Base-by-base conservation (phyloP, 2,329 filamentous ascomycete genomes). In the Epichloe aotearoae region DNA sequence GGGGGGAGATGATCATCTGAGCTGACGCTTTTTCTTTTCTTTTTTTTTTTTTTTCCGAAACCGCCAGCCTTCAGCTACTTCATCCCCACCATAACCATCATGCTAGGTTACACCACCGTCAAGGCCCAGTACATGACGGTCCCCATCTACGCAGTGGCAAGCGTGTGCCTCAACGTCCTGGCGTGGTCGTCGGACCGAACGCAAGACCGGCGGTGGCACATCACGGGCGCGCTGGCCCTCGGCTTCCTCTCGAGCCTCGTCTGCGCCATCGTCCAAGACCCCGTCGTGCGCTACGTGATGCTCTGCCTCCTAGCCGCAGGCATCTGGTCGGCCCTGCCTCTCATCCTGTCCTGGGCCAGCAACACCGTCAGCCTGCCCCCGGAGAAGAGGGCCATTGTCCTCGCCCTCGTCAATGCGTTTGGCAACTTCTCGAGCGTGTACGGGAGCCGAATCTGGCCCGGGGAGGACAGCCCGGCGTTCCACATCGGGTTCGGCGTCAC, bases 61-160 rank as follows among this genome's bases (percentile, higher is more conserved):
- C 26, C 26, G 8, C 8, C 8, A 49, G 46, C 73, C 0, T 69
- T 76, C 17, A 73, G 71, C 6, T 77, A 77, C 62, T 77, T 77
- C 56, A 75, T 76, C 54, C 74, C 74, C 0, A 75, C 73, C 0
- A 68, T 77, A 17, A 71, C 75, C 26, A 61, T 68, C 19, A 69
- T 69, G 0, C 65, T 77, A 2, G 73, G 74, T 17, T 77, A 75
- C 55, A 54, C 70, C 52, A 55, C 54, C 2, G 50, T 65, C 41
- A 70, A 66, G 37, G 73, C 72, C 0, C 69, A 72, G 51, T 75
- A 73, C 59, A 75, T 75, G 72, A 65, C 64, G 1, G 59, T 66
- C 2, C 64, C 64, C 19, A 63, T 52, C 34, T 52, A 52, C 46
- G 36, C 37, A 12, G 41, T 52, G 15, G 50, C 50, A 3, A 41